Evolutionary conservation across 129 eudicot species (phyloP), one percentile per base, ranked within the genome.

Genomic region (Flaveria sonorensis): DNA sequence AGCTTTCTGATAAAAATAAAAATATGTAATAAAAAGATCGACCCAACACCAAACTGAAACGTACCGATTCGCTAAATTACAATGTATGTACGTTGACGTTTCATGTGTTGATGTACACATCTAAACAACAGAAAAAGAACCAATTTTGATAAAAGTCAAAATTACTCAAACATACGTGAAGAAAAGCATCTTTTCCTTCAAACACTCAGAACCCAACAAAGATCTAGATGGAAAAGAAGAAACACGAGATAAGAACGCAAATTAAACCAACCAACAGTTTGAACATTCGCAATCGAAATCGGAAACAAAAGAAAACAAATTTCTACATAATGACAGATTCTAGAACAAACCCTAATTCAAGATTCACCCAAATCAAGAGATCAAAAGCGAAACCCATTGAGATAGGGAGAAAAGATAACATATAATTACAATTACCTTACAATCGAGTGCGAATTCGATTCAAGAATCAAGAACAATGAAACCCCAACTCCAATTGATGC

Each of bases 61-160:
- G 19, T 30, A 15, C 69, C 12, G 80, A 68, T 68, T 68, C 71
- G 4, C 36, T 68, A 56, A 15, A 43, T 8, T 20, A 68, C 76
- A 81, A 81, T 81, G 84, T 67, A 45, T 20, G 75, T 56, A 45
- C 55, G 50, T 40, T 3, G 24, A 73, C 24, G 19, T 52, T 79
- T 78, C 19, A 40, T 36, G 56, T 24, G 42, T 36, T 23, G 78
- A 72, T 50, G 59, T 48, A 63, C 73, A 11, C 67, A 52, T 79
- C 72, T 63, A 24, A 71, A 62, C 77, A 71, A 51, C 56, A 45
- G 20, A 30, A 57, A 36, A 21, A 46, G 2, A 43, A 56, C 6
- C 52, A 45, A 43, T 40, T 28, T 10, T 26, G 9, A 60, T 8
- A 30, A 70, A 45, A 46, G 53, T 72, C 28, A 71, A 61, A 36